Evolutionary conservation across 257 asterid species (phyloP).

Genomic region (Solanum appendiculatum): DNA sequence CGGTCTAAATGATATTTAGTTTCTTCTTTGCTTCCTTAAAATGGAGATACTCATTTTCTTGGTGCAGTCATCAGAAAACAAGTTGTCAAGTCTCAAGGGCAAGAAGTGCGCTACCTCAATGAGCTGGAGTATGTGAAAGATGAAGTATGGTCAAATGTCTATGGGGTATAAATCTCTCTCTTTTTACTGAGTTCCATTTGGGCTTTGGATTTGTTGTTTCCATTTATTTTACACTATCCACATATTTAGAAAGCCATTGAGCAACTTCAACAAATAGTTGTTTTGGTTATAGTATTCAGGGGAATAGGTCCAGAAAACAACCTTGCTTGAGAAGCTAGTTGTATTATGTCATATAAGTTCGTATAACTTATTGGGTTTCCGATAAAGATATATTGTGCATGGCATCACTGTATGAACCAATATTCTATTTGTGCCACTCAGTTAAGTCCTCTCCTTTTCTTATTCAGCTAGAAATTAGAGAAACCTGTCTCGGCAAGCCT

Average conservation of each 20-base stretch:
- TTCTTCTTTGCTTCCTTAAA: neutral
- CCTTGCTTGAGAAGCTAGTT: neutral
- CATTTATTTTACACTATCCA: neutral
- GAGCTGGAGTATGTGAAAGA: constrained; percentile 84
- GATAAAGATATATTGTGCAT: neutral
- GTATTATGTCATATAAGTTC: neutral
- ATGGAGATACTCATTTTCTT: neutral
- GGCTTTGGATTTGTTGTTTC: neutral
- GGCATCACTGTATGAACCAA: neutral
- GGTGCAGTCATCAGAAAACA: constrained; percentile 50
- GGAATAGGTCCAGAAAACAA: neutral
- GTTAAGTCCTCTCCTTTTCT: neutral
- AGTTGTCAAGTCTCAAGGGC: constrained; percentile 58
- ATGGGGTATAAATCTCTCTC: constrained; percentile 36
- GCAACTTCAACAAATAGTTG: neutral
- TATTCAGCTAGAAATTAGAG: neutral
- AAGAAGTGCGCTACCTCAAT: constrained; percentile 66
- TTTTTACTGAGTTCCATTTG: neutral
- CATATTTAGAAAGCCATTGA: neutral
- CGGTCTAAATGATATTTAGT: neutral
- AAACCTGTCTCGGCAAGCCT: neutral
- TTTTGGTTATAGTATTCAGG: neutral
- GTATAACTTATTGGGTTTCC: neutral
- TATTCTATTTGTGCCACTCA: neutral
- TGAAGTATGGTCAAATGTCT: constrained; percentile 95